phyloP scores from a whole-genome alignment of 768 basidiomycete species.

The Auriculariales sp. region DNA sequence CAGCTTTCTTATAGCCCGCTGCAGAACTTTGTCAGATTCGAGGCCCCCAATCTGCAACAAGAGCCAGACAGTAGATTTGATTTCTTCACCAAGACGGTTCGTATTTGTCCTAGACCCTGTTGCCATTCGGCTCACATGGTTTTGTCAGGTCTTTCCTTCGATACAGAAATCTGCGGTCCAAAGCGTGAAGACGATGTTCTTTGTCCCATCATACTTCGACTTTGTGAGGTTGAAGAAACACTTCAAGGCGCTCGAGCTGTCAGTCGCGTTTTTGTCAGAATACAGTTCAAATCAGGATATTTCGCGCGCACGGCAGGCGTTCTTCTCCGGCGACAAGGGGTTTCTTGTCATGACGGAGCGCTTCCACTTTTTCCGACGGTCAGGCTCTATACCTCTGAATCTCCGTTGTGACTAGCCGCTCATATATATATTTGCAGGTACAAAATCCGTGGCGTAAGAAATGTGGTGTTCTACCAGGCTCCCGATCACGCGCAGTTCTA shows the following conservation, averaged over 20 bases:
- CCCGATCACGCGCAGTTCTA: constrained; percentile 89
- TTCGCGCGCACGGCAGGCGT: constrained; percentile 80
- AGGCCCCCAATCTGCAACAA: constrained; percentile 50
- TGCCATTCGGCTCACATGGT: not conserved
- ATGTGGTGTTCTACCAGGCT: constrained; percentile 84
- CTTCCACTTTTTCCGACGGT: constrained; percentile 96
- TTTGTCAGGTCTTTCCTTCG: constrained; percentile 53
- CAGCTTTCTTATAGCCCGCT: not conserved
- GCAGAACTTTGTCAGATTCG: constrained; percentile 64
- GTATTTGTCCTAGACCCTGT: constrained; percentile 4
- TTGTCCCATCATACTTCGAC: constrained; percentile 92
- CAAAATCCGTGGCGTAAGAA: constrained; percentile 83
- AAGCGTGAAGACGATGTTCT: constrained; percentile 74
- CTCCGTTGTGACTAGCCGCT: constrained; percentile 1
- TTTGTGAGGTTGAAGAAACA: constrained; percentile 84
- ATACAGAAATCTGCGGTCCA: constrained; percentile 88
- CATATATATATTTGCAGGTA: constrained; percentile 36
- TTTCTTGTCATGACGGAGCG: constrained; percentile 89
- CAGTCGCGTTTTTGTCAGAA: constrained; percentile 84
- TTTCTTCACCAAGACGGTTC: constrained; percentile 74
- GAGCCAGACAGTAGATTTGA: constrained; percentile 81
- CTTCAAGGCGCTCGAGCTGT: constrained; percentile 56
- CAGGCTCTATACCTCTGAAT: constrained; percentile 7
- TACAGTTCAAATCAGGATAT: constrained; percentile 93
- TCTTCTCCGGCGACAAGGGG: constrained; percentile 75